phyloP scores from a whole-genome alignment of 192 early-diverging fungal species.

The Entomortierella lignicola region DNA sequence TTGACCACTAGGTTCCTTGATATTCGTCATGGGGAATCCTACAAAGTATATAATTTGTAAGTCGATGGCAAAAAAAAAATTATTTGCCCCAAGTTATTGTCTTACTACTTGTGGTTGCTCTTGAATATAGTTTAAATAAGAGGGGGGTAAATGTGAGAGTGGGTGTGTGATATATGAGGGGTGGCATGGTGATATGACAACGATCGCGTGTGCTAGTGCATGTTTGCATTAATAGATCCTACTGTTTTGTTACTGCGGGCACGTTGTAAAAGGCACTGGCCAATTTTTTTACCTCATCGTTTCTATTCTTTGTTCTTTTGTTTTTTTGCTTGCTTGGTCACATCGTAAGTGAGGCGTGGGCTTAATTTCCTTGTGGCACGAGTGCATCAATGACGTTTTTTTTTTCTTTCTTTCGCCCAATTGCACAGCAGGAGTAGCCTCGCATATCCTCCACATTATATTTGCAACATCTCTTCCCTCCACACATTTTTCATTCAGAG shows the following conservation, averaged over 20 bases:
- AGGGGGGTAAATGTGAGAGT: too few species aligned
- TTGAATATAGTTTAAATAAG: not conserved
- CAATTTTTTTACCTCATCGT: not conserved
- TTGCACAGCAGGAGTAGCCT: too few species aligned
- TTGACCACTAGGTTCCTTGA: constrained; percentile 63
- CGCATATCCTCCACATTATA: too few species aligned
- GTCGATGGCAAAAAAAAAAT: constrained; percentile 18
- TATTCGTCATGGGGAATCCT: constrained; percentile 55
- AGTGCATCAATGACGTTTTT: too few species aligned
- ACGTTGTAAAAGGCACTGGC: not conserved
- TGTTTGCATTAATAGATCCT: not conserved
- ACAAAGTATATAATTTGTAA: constrained; percentile 75
- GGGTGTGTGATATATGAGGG: too few species aligned
- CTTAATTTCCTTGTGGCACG: too few species aligned
- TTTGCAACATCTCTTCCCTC: too few species aligned
- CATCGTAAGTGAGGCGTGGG: too few species aligned
- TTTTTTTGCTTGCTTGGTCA: too few species aligned
- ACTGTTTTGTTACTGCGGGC: not conserved
- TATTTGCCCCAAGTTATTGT: too few species aligned
- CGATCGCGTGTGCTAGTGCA: not conserved
- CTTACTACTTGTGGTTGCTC: not conserved
- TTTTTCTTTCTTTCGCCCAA: too few species aligned
- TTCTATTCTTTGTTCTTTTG: not conserved
- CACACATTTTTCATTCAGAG: too few species aligned
- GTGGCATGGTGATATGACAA: not conserved